Percentiles rank a stretch among this genome's conserved stretches.
phyloP scores from a whole-genome alignment of 1,139 yeast genomes.

The Suhomyces terraborum region DNA sequence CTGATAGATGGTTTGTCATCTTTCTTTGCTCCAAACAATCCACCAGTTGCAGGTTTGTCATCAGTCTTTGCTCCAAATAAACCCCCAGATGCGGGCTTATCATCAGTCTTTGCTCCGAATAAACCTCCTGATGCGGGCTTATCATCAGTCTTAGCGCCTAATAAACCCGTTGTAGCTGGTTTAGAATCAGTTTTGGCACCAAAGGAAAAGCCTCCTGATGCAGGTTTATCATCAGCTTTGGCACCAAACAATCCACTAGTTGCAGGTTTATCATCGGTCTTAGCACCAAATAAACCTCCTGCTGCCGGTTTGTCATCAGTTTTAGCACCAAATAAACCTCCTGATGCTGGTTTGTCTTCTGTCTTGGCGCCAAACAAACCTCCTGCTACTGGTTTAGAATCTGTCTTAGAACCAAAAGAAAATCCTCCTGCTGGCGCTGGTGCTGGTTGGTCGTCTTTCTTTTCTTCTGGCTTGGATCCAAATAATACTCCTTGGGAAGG shows the following conservation, averaged over 20 bases:
- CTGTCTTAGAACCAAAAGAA: conserved; percentile 21
- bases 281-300: conserved; percentile 26
- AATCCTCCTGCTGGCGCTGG: conserved; percentile 14
- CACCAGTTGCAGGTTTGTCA: conserved; percentile 18
- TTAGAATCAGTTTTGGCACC: conserved; percentile 21
- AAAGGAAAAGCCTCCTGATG: conserved; percentile 18
- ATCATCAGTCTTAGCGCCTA: conserved; percentile 27
- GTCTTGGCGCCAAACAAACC: conserved; percentile 29
- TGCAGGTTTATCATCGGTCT: conserved; percentile 20
- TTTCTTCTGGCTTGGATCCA: conserved; percentile 23
- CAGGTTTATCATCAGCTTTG: conserved; percentile 15
- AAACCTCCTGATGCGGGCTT: conserved; percentile 20
- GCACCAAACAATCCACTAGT: conserved; percentile 17
- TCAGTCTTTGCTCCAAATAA: conserved; percentile 19
- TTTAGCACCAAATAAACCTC: conserved; percentile 18
- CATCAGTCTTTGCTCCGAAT: conserved; percentile 17
- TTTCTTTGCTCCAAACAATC: conserved; percentile 20
- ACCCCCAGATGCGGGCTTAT: conserved; percentile 21
- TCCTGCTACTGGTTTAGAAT: conserved; percentile 20
- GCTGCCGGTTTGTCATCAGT: conserved; percentile 20
- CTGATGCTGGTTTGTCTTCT: conserved; percentile 18
- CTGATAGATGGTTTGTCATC: conserved; percentile 20
- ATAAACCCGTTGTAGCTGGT: conserved; percentile 21
- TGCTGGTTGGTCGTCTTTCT: conserved; percentile 22
- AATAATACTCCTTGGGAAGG: conserved; percentile 23